Percentiles rank a stretch among this genome's conserved stretches.
Evolutionary conservation across 2,329 filamentous ascomycete genomes (phyloP).

Genomic region (Hymenoscyphus salicellus): DNA sequence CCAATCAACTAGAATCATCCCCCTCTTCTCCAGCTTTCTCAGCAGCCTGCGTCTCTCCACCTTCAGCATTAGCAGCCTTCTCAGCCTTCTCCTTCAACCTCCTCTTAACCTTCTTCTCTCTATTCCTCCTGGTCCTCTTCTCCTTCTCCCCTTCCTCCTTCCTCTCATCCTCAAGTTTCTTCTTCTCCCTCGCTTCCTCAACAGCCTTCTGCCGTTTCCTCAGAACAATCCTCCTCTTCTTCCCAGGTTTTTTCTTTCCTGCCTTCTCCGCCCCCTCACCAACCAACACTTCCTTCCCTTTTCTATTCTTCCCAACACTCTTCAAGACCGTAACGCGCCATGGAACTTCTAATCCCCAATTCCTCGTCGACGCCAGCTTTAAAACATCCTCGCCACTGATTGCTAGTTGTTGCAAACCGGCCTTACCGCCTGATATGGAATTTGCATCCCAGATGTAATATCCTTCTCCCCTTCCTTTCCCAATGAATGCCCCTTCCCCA

Average conservation of each 20-base stretch:
- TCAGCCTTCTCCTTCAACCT: slow-evolving; percentile 56
- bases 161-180: slow-evolving; percentile 40
- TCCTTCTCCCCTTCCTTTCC: slow-evolving; percentile 42
- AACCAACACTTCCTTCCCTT: slow-evolving; percentile 12
- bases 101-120: slow-evolving; percentile 57
- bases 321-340: slow-evolving; percentile 54
- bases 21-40: neutral
- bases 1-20: neutral
- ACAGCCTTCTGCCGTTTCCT: slow-evolving; percentile 43
- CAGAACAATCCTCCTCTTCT: slow-evolving; percentile 55
- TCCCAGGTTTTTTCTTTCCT: slow-evolving; percentile 48
- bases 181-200: slow-evolving; percentile 37
- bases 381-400: slow-evolving; percentile 53
- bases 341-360: slow-evolving; percentile 59
- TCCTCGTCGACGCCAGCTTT: slow-evolving; percentile 41
- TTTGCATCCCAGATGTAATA: slow-evolving; percentile 48
- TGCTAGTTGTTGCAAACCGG: slow-evolving; percentile 46
- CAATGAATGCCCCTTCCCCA: slow-evolving; percentile 42
- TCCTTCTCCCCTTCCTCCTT: slow-evolving; percentile 58
- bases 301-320: slow-evolving; percentile 32
- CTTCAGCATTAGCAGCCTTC: slow-evolving; percentile 39
- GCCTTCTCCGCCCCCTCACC: slow-evolving; percentile 3
- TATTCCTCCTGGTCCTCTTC: slow-evolving; percentile 61
- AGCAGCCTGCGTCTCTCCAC: neutral
- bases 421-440: slow-evolving; percentile 38